Percentiles rank a stretch among this genome's conserved stretches.
phyloP scores from a whole-genome alignment of 2,329 filamentous ascomycete genomes.

The Diaporthe nobilis region DNA sequence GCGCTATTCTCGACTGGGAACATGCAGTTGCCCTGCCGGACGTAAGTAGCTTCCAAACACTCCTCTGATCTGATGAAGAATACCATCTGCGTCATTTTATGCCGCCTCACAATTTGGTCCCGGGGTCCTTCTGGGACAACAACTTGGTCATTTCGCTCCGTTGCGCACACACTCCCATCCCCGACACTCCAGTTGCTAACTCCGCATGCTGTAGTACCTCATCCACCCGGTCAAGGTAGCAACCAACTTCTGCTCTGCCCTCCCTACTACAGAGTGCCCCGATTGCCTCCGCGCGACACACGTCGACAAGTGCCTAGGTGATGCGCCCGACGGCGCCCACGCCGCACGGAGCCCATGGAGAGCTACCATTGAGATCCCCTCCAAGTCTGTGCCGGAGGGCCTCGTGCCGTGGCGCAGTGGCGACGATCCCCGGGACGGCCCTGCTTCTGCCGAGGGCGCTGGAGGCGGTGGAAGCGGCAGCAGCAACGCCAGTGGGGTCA shows the following conservation, averaged over 20 bases:
- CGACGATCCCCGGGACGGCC: not conserved
- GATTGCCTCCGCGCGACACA: not conserved
- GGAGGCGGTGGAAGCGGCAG: not conserved
- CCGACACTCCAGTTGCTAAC: not conserved
- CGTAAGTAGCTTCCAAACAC: not conserved
- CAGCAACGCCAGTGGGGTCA: not conserved
- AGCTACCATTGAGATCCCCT: not conserved
- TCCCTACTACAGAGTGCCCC: not conserved
- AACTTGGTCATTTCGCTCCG: too few species aligned
- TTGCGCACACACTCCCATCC: too few species aligned
- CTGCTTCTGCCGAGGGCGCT: not conserved
- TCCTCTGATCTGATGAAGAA: not conserved
- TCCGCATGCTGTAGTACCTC: not conserved
- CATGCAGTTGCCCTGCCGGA: not conserved
- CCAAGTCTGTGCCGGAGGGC: not conserved
- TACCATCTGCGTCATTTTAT: too few species aligned
- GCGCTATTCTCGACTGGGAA: not conserved
- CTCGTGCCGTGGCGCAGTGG: not conserved
- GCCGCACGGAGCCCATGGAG: not conserved
- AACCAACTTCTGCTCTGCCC: too few species aligned
- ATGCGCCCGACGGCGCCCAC: not conserved
- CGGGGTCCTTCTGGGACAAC: too few species aligned
- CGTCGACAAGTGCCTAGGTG: not conserved
- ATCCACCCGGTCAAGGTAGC: not conserved
- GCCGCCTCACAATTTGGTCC: too few species aligned